Base-by-base conservation (phyloP, 2,329 filamentous ascomycete species). In the Ascochyta pisi region DNA sequence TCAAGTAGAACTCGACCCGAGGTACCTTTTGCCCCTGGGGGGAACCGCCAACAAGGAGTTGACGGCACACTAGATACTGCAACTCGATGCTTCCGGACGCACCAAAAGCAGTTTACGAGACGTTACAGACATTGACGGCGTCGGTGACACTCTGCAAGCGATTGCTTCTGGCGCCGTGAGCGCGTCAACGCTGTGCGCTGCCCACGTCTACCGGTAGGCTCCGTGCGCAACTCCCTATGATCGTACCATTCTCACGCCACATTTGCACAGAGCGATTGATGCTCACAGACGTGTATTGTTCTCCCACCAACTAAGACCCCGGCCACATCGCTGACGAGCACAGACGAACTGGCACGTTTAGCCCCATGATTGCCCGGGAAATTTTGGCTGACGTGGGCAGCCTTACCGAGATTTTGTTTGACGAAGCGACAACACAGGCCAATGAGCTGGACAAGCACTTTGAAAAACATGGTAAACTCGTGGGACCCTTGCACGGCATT, bases 301-400 rank as follows among this genome's bases (percentile, higher is more conserved):
- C 51, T 57, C 48, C 29, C 40, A 29, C 49, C 34, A 47, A 3
- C 22, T 19, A 23, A 35, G 12, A n/a, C 12, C 26, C 37, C 8
- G n/a, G 22, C 39, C 24, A 41, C 29, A 29, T 33, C 45, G 51
- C 64, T 69, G 50, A 68, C 61, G 81, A 54, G 77, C 82, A 43
- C 53, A 81, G 73, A 73, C 72, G 27, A 75, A 75, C 41, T 74
- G 72, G 71, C 67, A 71, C 52, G 70, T 49, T 79, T 0, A 49
- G 38, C 54, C 29, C 81, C 22, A 86, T 55, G 80, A 78, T 0
- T 82, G 0, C 60, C 84, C 83, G 82, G 10, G 86, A 84, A 59
- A 79, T 83, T 31, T 5, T 77, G 29, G 54, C 8, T 75, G 50
- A 70, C 52, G 26, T 23, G 35, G 35, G 77, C 42, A 77, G 74